Evolutionary conservation across 2,329 filamentous ascomycete species (phyloP).

Genomic region (Monilinia fructicola): DNA sequence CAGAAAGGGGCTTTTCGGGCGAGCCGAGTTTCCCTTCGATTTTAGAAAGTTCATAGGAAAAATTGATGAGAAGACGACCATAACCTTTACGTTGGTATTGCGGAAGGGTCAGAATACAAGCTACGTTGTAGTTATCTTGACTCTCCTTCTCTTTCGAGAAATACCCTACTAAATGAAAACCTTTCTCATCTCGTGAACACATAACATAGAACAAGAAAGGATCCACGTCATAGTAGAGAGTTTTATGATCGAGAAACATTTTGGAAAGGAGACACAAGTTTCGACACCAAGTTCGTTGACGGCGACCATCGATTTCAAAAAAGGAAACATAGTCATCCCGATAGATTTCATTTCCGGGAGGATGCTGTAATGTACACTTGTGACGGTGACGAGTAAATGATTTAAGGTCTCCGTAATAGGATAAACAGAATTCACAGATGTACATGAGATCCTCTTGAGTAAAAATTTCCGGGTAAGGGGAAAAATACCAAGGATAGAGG

Average conservation of each 20-base stretch:
- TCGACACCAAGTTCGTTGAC: slow-evolving; percentile 93
- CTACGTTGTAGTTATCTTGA: slow-evolving; percentile 94
- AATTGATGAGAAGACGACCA: slow-evolving; percentile 89
- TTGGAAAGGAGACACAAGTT: slow-evolving; percentile 94
- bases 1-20: slow-evolving; percentile 93
- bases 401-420: slow-evolving; percentile 81
- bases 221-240: slow-evolving; percentile 98
- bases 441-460: slow-evolving; percentile 86
- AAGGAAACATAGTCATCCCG: slow-evolving; percentile 92
- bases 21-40: slow-evolving; percentile 94
- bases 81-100: slow-evolving; percentile 96
- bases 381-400: slow-evolving; percentile 81
- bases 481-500: slow-evolving; percentile 98
- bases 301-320: slow-evolving; percentile 93
- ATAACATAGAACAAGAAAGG: slow-evolving; percentile 99
- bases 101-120: slow-evolving; percentile 93
- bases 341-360: slow-evolving; percentile 97
- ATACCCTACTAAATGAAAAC: slow-evolving; percentile 96
- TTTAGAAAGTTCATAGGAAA: slow-evolving; percentile 95
- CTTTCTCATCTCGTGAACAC: slow-evolving; percentile 83
- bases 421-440: slow-evolving; percentile 96
- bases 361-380: slow-evolving; percentile 90
- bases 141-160: slow-evolving; percentile 99
- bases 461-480: slow-evolving; percentile 88
- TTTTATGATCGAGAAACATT: slow-evolving; percentile 97